Conservation (phyloP, 805 yeast genomes). For the Cyberlindnera nakhonratchasimensis region DNA sequence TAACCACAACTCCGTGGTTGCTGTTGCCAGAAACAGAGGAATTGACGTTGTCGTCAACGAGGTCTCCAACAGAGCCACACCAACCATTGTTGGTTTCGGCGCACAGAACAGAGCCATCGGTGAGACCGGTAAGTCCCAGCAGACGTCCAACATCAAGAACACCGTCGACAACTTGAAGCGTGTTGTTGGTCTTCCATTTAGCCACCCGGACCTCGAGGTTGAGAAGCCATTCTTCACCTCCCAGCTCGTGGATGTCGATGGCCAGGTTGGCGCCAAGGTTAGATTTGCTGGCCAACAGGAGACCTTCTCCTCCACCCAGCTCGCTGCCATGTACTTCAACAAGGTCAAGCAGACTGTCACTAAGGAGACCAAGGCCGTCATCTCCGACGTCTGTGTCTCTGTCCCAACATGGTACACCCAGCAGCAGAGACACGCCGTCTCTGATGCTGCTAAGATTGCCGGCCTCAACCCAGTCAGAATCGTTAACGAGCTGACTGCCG, state of each 20-base stretch:
- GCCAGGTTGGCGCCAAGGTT: constrained; percentile 81
- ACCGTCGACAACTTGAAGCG: constrained; percentile 95
- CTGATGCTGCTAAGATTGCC: constrained; percentile 94
- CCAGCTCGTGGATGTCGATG: constrained; percentile 69
- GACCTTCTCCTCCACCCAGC: constrained; percentile 82
- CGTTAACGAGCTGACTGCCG: constrained; percentile 96
- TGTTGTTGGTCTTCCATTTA: constrained; percentile 71
- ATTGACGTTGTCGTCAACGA: constrained; percentile 97
- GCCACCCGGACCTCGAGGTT: constrained; percentile 70
- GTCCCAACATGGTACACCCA: constrained; percentile 98
- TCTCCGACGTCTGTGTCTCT: constrained; percentile 86
- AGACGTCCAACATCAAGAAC: constrained; percentile 93
- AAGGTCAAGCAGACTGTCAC: constrained; percentile 79
- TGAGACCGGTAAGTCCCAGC: constrained; percentile 94
- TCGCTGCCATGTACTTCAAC: constrained; percentile 91
- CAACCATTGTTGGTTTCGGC: constrained; percentile 90
- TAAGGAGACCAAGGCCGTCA: constrained; percentile 72
- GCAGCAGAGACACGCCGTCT: constrained; percentile 91
- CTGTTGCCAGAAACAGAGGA: constrained; percentile 97
- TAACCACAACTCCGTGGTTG: constrained; percentile 88
- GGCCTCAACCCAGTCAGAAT: constrained; percentile 98
- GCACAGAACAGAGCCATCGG: constrained; percentile 86
- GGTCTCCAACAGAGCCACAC: constrained; percentile 96
- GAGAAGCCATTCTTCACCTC: constrained; percentile 76
- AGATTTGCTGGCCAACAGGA: constrained; percentile 75